Conservation (phyloP, 805 yeast genomes). For the Lachancea waltii region DNA sequence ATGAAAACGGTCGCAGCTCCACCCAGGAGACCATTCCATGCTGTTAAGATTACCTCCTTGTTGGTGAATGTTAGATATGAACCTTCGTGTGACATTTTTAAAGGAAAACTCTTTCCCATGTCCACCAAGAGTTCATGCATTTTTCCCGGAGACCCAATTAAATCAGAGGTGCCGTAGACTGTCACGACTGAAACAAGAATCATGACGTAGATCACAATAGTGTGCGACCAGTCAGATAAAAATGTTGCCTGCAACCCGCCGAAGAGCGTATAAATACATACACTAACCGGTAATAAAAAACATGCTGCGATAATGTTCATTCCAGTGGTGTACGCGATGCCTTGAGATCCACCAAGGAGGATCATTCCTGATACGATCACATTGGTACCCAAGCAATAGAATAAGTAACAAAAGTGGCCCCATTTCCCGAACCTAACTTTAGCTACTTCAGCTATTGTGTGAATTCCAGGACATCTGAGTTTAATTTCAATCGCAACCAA, state of each 20-base stretch:
- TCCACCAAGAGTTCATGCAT: constrained; percentile 63
- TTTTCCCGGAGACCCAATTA: constrained; percentile 66
- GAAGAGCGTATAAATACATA: constrained; percentile 56
- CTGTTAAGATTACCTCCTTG: constrained; percentile 69
- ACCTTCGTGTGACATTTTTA: constrained; percentile 66
- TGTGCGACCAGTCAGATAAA: constrained; percentile 65
- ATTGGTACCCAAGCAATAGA: constrained; percentile 62
- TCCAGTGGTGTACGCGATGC: constrained; percentile 70
- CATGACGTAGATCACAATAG: constrained; percentile 65
- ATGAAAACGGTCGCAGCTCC: constrained; percentile 4
- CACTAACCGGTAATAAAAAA: constrained; percentile 69
- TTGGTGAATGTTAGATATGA: constrained; percentile 79
- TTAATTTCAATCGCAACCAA: constrained; percentile 78
- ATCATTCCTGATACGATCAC: constrained; percentile 57
- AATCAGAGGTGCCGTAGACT: constrained; percentile 52
- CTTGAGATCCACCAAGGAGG: constrained; percentile 81
- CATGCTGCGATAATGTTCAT: constrained; percentile 73
- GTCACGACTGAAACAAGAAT: constrained; percentile 69
- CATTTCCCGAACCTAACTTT: constrained; percentile 65
- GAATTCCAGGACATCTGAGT: constrained; percentile 77
- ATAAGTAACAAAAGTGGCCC: constrained; percentile 58
- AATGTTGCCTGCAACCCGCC: constrained; percentile 76
- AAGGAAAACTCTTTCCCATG: constrained; percentile 48
- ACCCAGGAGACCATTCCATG: constrained; percentile 1
- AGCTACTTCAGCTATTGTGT: constrained; percentile 76